Percentiles rank a stretch among this genome's conserved stretches.
Evolutionary conservation across 345 rosid species (phyloP).

Genomic region (Salix exigua): DNA sequence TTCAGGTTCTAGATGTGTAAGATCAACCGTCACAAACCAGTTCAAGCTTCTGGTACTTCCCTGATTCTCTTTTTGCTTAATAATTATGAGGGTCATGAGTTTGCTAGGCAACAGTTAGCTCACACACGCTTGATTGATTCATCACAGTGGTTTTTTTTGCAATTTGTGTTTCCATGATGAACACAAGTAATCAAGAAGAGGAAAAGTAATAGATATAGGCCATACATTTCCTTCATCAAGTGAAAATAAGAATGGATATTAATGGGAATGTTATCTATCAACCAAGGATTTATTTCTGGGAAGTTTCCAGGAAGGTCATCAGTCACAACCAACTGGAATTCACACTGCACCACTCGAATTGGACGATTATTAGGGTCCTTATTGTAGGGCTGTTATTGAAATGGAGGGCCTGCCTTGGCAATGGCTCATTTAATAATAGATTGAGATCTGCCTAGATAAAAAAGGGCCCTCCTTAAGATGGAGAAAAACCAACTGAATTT

Average conservation of each 20-base stretch:
- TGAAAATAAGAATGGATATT: background rate
- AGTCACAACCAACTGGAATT: too few relatives aligned
- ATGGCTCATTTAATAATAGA: background rate
- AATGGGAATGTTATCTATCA: background rate
- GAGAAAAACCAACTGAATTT: too few relatives aligned
- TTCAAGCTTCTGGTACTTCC: constrained; percentile 56
- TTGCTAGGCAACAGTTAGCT: background rate
- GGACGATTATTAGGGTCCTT: background rate
- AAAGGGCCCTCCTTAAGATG: too few relatives aligned
- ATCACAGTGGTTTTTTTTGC: background rate
- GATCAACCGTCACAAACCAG: constrained; percentile 48
- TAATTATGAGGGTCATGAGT: background rate
- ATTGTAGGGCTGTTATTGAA: background rate
- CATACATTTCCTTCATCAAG: too few relatives aligned
- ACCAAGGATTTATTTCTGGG: background rate
- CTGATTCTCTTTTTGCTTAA: too few relatives aligned
- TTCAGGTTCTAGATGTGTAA: constrained; percentile 51
- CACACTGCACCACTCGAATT: background rate
- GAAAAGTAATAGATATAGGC: background rate
- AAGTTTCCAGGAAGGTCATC: constrained; percentile 1
- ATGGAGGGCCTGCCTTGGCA: background rate
- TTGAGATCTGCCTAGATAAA: too few relatives aligned
- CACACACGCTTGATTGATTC: background rate
- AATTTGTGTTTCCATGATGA: too few relatives aligned
- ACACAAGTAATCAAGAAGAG: too few relatives aligned